These are phyloP conservation scores for Hirschioporus abietinus DNA, from an alignment of 768 basidiomycete species.

Conservation along the genomic window DNA sequence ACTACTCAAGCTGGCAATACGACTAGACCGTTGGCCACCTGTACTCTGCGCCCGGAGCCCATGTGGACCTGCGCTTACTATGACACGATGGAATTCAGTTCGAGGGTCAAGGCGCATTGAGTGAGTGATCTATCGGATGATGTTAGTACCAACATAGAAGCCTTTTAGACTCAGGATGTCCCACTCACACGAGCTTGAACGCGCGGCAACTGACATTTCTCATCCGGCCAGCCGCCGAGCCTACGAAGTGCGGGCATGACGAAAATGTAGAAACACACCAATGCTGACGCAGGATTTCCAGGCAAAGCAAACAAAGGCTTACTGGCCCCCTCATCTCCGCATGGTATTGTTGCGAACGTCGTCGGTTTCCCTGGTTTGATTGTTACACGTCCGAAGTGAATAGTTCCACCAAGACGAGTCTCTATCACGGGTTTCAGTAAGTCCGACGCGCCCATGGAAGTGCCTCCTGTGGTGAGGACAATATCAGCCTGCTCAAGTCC, in stretches of 20 bases:
- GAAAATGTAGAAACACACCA: slow-evolving; percentile 82
- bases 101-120: slow-evolving; percentile 66
- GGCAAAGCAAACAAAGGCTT: slow-evolving; percentile 82
- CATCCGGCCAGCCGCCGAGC: slow-evolving; percentile 61
- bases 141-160: slow-evolving; percentile 4
- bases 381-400: slow-evolving; percentile 83
- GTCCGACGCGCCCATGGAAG: slow-evolving; percentile 87
- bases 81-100: slow-evolving; percentile 79
- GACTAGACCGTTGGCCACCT: slow-evolving; percentile 81
- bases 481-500: slow-evolving; percentile 67
- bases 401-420: slow-evolving; percentile 62
- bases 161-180: neutral
- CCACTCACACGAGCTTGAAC: slow-evolving; percentile 57
- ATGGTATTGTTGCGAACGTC: slow-evolving; percentile 77
- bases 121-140: slow-evolving; percentile 19
- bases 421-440: slow-evolving; percentile 87
- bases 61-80: slow-evolving; percentile 38
- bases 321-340: slow-evolving; percentile 23
- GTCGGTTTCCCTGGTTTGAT: slow-evolving; percentile 87
- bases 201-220: slow-evolving; percentile 51
- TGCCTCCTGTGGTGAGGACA: slow-evolving; percentile 82
- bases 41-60: slow-evolving; percentile 70
- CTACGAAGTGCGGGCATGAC: slow-evolving; percentile 74
- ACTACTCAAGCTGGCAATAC: slow-evolving; percentile 72
- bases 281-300: slow-evolving; percentile 83